Percentiles rank a stretch among this genome's conserved stretches.
Conservation (phyloP, 2,329 filamentous ascomycete species). For the Pseudogymnoascus destructans region DNA sequence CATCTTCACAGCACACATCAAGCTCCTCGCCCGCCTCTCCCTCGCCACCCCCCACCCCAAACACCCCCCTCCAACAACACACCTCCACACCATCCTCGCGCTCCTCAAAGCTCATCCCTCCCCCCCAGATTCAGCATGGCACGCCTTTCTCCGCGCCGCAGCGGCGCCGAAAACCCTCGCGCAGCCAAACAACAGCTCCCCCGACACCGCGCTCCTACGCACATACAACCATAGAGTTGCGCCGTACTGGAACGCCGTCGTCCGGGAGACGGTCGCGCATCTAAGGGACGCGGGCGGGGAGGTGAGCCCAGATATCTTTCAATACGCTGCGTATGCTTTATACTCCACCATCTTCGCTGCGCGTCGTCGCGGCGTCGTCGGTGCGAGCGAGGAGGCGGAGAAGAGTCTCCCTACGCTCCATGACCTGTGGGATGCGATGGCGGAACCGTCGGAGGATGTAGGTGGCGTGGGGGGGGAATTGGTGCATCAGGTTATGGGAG, state of each 20-base stretch:
- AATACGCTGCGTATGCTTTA: conserved; percentile 19
- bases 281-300: conserved; percentile 21
- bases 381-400: neutral
- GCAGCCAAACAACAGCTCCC: neutral
- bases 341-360: conserved; percentile 20
- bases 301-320: conserved; percentile 22
- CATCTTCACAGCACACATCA: conserved; percentile 39
- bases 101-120: neutral
- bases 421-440: neutral
- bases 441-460: neutral
- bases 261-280: conserved; percentile 16
- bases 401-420: neutral
- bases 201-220: neutral
- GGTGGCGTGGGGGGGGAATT: conserved; percentile 20
- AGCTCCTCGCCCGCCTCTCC: conserved; percentile 34
- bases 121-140: neutral
- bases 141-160: neutral
- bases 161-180: conserved; percentile 14
- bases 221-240: neutral
- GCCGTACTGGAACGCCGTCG: conserved; percentile 15
- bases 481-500: conserved; percentile 33
- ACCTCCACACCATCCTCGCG: neutral
- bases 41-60: neutral
- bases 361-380: neutral
- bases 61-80: neutral